A percentile compares a stretch with the other conserved stretches of the same genome.
Conservation (phyloP, 306 rosid species). For the Hylodesmum podocarpum region DNA sequence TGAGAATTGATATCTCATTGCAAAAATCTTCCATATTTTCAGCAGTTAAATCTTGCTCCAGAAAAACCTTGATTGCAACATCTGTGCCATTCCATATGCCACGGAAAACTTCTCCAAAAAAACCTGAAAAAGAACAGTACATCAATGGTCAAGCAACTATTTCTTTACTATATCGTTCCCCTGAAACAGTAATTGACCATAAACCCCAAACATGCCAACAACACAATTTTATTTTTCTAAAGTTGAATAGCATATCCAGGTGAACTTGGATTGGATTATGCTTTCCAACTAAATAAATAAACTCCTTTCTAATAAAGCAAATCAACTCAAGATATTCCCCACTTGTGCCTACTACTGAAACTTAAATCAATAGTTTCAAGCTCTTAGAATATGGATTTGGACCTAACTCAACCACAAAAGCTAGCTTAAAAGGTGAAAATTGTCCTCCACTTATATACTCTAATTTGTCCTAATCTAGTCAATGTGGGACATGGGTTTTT, state of each 20-base stretch:
- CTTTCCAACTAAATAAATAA: neutral
- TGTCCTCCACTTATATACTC: too few species aligned
- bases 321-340: constrained; percentile 25
- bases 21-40: constrained; percentile 99
- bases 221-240: neutral
- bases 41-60: constrained; percentile 92
- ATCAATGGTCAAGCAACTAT: constrained; percentile 31
- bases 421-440: too few species aligned
- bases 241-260: constrained; percentile 8
- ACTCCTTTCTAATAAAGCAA: constrained; percentile 17
- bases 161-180: constrained; percentile 13
- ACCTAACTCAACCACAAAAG: too few species aligned
- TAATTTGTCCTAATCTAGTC: too few species aligned
- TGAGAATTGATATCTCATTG: constrained; percentile 94
- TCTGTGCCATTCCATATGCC: constrained; percentile 98
- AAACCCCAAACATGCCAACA: neutral
- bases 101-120: constrained; percentile 98
- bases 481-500: too few species aligned
- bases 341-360: neutral
- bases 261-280: constrained; percentile 3
- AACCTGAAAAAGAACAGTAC: constrained; percentile 57
- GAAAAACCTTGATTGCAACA: constrained; percentile 94
- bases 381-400: too few species aligned
- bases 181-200: constrained; percentile 8
- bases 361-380: neutral